A percentile compares a stretch with the other conserved stretches of the same genome.
Conservation (phyloP, 371 early-diverging fungal genomes). For the Saksenaea oblongispora region DNA sequence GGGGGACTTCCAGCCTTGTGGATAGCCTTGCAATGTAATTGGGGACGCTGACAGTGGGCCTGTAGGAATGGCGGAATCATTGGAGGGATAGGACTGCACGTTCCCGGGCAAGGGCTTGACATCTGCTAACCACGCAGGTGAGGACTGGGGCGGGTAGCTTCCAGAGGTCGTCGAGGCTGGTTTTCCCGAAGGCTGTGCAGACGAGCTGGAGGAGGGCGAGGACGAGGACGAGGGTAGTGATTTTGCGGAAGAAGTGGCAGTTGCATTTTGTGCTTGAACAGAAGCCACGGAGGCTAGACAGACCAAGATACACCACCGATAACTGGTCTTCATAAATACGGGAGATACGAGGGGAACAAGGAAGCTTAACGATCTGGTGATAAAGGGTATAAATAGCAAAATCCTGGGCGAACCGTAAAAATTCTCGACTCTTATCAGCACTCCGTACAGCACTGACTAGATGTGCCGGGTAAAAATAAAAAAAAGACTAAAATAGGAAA, state of each 20-base stretch:
- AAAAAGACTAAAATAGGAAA: neutral
- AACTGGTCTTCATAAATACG: neutral
- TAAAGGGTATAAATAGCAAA: constrained; percentile 5
- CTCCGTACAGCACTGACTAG: neutral
- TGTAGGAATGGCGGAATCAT: constrained; percentile 25
- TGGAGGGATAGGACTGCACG: constrained; percentile 8
- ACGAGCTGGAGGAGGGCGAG: neutral
- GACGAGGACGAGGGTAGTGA: neutral
- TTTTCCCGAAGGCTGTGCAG: neutral
- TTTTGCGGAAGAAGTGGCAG: neutral
- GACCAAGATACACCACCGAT: constrained; percentile 1
- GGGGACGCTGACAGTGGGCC: constrained; percentile 21
- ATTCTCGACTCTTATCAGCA: neutral
- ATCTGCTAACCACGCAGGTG: constrained; percentile 21
- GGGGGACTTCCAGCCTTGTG: constrained; percentile 22
- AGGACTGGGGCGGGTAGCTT: neutral
- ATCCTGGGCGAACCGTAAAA: neutral
- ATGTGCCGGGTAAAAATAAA: constrained; percentile 3
- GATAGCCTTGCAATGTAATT: constrained; percentile 12
- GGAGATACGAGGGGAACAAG: constrained; percentile 1
- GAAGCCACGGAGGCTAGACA: neutral
- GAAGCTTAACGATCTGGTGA: neutral
- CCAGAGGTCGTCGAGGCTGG: neutral
- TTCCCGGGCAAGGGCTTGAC: constrained; percentile 12
- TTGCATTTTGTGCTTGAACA: neutral